Conservation (phyloP, 768 basidiomycete species). For the Collybia nuda region DNA sequence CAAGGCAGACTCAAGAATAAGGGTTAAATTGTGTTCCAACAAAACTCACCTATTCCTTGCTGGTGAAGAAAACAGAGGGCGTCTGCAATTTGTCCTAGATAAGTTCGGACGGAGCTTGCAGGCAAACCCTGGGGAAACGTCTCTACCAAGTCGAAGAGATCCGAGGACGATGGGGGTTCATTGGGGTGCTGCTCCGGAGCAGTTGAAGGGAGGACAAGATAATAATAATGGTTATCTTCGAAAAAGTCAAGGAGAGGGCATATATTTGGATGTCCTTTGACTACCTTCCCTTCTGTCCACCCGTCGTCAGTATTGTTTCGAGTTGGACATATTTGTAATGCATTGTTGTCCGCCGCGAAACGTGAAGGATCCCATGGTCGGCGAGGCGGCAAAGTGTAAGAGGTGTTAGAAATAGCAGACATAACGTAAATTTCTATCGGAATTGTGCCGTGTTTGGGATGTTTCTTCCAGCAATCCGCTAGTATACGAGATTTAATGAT, state of each 20-base stretch:
- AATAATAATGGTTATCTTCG: constrained; percentile 95
- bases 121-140: constrained; percentile 83
- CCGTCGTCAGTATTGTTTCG: constrained; percentile 26
- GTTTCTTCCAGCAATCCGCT: constrained; percentile 99
- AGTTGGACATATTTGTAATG: constrained; percentile 12
- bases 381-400: constrained; percentile 73
- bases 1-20: constrained; percentile 11
- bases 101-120: constrained; percentile 68
- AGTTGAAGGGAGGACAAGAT: constrained; percentile 83
- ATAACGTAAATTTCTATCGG: constrained; percentile 97
- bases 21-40: not conserved
- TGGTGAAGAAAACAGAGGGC: constrained; percentile 86
- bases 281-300: constrained; percentile 70
- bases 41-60: constrained; percentile 79
- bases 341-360: constrained; percentile 20
- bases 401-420: constrained; percentile 83
- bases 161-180: constrained; percentile 61
- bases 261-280: constrained; percentile 93
- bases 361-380: constrained; percentile 86
- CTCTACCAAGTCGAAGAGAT: constrained; percentile 96
- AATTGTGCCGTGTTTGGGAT: constrained; percentile 91
- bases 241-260: constrained; percentile 95
- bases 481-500: constrained; percentile 98
- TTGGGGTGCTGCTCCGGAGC: constrained; percentile 56
- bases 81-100: constrained; percentile 93